Conservation (phyloP, 1,139 yeast species). For the Petasospora fabianii region DNA sequence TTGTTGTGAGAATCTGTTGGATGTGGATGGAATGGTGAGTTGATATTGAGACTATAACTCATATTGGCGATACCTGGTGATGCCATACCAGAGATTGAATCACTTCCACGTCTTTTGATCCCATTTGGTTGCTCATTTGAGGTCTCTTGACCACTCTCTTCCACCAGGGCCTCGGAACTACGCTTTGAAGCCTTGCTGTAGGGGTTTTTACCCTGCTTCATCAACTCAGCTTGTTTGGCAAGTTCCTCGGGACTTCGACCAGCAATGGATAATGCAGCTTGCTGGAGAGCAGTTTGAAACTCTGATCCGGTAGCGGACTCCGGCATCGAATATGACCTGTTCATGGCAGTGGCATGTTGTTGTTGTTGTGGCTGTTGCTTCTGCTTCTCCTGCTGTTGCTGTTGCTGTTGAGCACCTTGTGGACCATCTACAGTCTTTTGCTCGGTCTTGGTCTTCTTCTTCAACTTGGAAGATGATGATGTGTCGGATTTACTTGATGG, state of each 20-base stretch:
- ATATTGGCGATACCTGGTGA: not conserved
- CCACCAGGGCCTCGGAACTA: not conserved
- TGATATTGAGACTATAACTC: constrained; percentile 2
- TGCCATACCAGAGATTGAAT: not conserved
- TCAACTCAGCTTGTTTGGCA: constrained; percentile 45
- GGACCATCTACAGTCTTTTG: no score
- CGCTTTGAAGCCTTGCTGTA: constrained; percentile 12
- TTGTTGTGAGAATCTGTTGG: no score
- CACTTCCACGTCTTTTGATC: not conserved
- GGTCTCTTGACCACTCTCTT: no score
- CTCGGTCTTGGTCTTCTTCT: not conserved
- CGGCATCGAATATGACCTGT: constrained; percentile 8
- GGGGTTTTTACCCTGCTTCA: constrained; percentile 50
- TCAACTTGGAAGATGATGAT: no score
- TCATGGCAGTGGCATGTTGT: not conserved
- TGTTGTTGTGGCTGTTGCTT: constrained; percentile 2
- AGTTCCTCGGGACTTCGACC: constrained; percentile 49
- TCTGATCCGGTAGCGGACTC: constrained; percentile 1
- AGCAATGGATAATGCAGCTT: constrained; percentile 51
- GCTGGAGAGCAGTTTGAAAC: constrained; percentile 45
- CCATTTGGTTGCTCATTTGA: not conserved
- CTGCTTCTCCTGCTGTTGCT: not conserved
- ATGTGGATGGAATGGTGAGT: not conserved
- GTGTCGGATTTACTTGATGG: not conserved
- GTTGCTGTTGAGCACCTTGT: not conserved